Base-by-base conservation (phyloP, 257 asterid species). In the Solanum sparsipilum region DNA sequence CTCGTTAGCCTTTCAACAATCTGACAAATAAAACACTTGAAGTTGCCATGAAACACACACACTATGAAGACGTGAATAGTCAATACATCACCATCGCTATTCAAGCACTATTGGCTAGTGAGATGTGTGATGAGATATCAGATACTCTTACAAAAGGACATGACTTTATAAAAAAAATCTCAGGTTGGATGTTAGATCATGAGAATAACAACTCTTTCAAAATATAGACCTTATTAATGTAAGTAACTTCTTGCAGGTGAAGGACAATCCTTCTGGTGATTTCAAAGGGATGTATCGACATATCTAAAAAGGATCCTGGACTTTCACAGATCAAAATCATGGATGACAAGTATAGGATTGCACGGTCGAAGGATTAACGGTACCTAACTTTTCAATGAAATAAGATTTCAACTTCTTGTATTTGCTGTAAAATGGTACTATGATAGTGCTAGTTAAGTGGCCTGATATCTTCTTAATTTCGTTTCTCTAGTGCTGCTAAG, bases 251-350 rank as follows among this genome's bases (percentile, higher is more conserved):
- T 38, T 75, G 39, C 18, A 95, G 98, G 96, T 96, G 23, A 94
- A 91, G 87, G 94, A 96, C 3, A 89, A 96, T 81, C 98, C 98
- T 84, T 94, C 97, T 0, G 98, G 96, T 6, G 97, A 95, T 89
- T 96, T 96, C 84, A 34, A 71, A 63, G 88, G 95, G 39, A 94
- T 94, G 98, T 86, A 96, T 84, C 93, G 98, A 27, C 99, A 95
- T 86, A 94, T 94, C 79, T 95, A 98, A 1, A 96, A 95, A 88
- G 98, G 99, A 25, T 93, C 98, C 0, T 96, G 99, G 98, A 92
- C 99, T 0, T 96, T 95, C 89, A 92, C 98, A 7, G 96, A 96
- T 84, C 98, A 94, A 91, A 98, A 96, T 91, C 99, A 36, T 36
- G 39, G 39, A 8, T 96, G 99, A 98, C 98, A 95, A 92, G 96